These are phyloP conservation scores for Psilocybe cubensis DNA, from an alignment of 768 basidiomycete genomes.

Conservation along the genomic window DNA sequence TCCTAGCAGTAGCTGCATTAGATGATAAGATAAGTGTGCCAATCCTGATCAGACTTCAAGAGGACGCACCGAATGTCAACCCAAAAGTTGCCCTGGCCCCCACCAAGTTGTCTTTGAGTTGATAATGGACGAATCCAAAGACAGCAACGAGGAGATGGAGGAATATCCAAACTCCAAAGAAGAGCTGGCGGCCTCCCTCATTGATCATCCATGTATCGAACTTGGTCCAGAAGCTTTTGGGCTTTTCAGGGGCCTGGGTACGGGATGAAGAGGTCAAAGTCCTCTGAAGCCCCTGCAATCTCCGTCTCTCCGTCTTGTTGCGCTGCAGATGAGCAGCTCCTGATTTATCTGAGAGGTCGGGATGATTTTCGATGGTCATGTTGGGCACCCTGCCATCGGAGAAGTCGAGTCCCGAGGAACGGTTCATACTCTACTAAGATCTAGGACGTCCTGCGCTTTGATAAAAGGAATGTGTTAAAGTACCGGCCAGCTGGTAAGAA, in stretches of 20 bases:
- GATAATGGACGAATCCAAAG: slow-evolving; percentile 80
- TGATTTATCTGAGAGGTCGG: slow-evolving; percentile 38
- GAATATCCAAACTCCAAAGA: slow-evolving; percentile 81
- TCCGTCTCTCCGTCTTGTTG: slow-evolving; percentile 83
- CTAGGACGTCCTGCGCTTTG: slow-evolving; percentile 43
- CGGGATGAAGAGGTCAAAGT: slow-evolving; percentile 42
- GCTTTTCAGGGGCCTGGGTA: slow-evolving; percentile 32
- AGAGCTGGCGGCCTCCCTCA: slow-evolving; percentile 79
- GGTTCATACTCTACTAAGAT: slow-evolving; percentile 39
- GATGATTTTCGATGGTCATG: slow-evolving; percentile 54
- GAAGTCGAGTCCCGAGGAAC: slow-evolving; percentile 71
- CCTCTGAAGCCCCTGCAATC: slow-evolving; percentile 86
- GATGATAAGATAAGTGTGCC: neutral
- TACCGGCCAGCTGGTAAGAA: slow-evolving; percentile 53
- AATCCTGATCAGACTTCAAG: slow-evolving; percentile 27
- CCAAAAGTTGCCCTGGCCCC: slow-evolving; percentile 75
- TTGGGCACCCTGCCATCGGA: slow-evolving; percentile 50
- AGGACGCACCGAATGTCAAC: slow-evolving; percentile 71
- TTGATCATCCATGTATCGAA: slow-evolving; percentile 91
- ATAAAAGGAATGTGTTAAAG: slow-evolving; percentile 38
- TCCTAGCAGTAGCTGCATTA: slow-evolving; percentile 75
- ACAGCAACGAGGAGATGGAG: slow-evolving; percentile 78
- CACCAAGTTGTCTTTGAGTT: slow-evolving; percentile 75
- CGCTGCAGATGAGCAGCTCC: slow-evolving; percentile 62
- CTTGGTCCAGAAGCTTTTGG: slow-evolving; percentile 45